Conservation (phyloP, 1,139 yeast genomes). For the Candida tetrigidarum region DNA sequence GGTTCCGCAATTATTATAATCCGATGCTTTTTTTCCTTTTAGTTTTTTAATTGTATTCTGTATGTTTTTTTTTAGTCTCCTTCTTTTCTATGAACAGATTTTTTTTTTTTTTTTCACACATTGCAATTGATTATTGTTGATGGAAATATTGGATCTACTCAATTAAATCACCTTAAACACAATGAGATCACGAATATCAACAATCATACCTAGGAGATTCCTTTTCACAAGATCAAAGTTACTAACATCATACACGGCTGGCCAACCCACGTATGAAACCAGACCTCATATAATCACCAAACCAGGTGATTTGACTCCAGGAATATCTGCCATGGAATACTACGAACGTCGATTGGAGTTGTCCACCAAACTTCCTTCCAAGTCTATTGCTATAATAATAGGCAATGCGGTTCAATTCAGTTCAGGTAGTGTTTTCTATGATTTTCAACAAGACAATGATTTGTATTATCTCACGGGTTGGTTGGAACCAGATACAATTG, state of each 20-base stretch:
- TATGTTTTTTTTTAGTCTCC: background rate
- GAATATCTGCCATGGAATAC: constrained; percentile 84
- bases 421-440: constrained; percentile 88
- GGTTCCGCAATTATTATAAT: background rate
- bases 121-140: too few relatives aligned
- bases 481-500: constrained; percentile 88
- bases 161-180: too few relatives aligned
- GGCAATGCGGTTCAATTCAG: constrained; percentile 78
- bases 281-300: constrained; percentile 72
- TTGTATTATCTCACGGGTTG: constrained; percentile 89
- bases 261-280: constrained; percentile 89
- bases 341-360: constrained; percentile 67
- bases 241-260: constrained; percentile 46
- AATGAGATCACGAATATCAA: constrained; percentile 3
- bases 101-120: background rate
- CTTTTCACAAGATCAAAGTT: constrained; percentile 22
- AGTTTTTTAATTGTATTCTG: background rate
- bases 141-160: too few relatives aligned
- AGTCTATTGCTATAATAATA: constrained; percentile 72
- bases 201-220: constrained; percentile 9
- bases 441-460: constrained; percentile 91
- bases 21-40: background rate
- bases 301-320: constrained; percentile 86
- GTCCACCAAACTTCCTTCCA: constrained; percentile 59
- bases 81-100: background rate